Base-by-base conservation (phyloP, 495 filamentous ascomycete genomes). In the Chaetomidium leptoderma region DNA sequence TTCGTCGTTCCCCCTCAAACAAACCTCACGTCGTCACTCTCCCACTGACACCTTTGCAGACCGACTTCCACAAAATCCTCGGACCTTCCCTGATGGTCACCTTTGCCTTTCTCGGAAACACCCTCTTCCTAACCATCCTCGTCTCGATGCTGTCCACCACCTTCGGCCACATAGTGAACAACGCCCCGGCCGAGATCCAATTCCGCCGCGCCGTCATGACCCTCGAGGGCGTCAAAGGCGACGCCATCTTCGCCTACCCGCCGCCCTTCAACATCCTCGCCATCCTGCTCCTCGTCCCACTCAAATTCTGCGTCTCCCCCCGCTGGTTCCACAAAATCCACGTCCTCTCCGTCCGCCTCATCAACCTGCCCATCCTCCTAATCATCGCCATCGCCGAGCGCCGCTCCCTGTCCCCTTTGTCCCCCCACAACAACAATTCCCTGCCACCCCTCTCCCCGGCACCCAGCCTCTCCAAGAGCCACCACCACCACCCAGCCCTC, bases 251-350 rank as follows among this genome's bases (percentile, higher is more conserved):
- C 57, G 81, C 86, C 24, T 90, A 89, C 63, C 79, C 82, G 45
- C 85, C 86, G 10, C 86, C 86, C 4, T 86, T 88, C 72, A 90
- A 90, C 68, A 76, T 90, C 58, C 68, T 88, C 50, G 86, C 86
- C 45, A 65, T 88, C 24, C 60, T 83, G 44, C 58, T 86, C 33
- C 73, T 88, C 23, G 73, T 87, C 6, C 86, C 86, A 1, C 76
- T 90, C 47, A 88, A 87, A 55, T 81, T 82, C 60, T 59, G 83
- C 10, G 74, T 86, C 47, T 78, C 80, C 0, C 81, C 84, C 2
- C 82, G 86, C 33, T 89, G 86, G 86, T 89, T 89, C 61, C 86
- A 90, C 72, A 90, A 89, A 64, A 81, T 89, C 57, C 88, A 90
- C 63, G 83, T 90, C 45, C 74, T 79, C 47, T 75, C 76, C 11